Evolutionary conservation across 2,329 filamentous ascomycete genomes (phyloP), one percentile per base, ranked within the genome.

Genomic region (Neopestalotiopsis rosae): DNA sequence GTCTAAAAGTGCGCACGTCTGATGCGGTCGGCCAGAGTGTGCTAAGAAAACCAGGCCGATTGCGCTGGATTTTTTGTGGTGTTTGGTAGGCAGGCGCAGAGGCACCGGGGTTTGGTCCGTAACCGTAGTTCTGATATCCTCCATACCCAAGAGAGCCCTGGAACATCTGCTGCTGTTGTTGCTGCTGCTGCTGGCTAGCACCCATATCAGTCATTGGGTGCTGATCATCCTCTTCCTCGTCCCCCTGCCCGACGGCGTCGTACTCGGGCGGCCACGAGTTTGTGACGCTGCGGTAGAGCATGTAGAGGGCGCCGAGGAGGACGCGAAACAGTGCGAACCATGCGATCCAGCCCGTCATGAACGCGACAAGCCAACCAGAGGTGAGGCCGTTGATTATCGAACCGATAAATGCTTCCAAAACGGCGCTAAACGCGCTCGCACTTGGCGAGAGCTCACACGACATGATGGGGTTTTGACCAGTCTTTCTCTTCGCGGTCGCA

Each of bases 361-460:
- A 59, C 24, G 57, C 57, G 10, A 59, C 57, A 4, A 59, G 30
- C 57, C 57, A 59, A 17, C 57, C 57, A 12, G 57, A 59, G 14
- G 57, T 59, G 20, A 59, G 57, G 24, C 57, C 57, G 57, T 59
- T 59, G 57, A 59, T 30, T 10, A 59, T 34, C 13, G 57, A 59
- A 2, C 57, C 57, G 24, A 59, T 59, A 59, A 59, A 59, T 24
- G 57, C 20, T 14, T 20, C 13, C 1, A 59, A 24, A 9, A 59
- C 30, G 12, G 57, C 57, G 57, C 57, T 59, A 59, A 59, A 59
- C 13, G 57, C 57, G 57, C 57, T 59, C 14, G 57, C 57, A 28
- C 24, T 30, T n/a, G 57, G 57, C 28, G 57, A 59, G 28, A 59
- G 57, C 57, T 59, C 57, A 24, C 57, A 59, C 14, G 57, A n/a